Evolutionary conservation across 768 basidiomycete genomes (phyloP), one percentile per base, ranked within the genome.

Genomic region (Rhizopogon roseolus): DNA sequence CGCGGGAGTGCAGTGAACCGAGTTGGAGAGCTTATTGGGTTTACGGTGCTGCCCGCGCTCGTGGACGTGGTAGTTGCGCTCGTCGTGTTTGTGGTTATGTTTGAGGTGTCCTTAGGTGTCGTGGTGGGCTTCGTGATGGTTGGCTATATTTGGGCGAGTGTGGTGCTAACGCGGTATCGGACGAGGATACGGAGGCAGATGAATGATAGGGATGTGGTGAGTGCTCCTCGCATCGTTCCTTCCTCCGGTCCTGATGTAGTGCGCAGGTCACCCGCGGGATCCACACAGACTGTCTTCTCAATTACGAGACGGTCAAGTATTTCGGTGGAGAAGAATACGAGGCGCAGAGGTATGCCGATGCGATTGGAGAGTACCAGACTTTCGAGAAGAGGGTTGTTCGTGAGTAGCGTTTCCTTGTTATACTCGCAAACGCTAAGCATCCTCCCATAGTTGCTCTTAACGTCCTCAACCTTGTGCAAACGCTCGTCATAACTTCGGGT

Each of bases 321-420:
- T 94, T 93, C 65, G 84, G 83, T n/a, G 88, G 90, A 14, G 93
- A 96, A 67, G 77, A 81, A 22, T 82, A 92, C 60, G 93, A 95
- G 64, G 79, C 78, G 16, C 75, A 76, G 41, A 78, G 93, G 29
- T 93, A 92, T 62, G 66, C 73, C 10, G 78, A 85, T 13, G 89
- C 92, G 3, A 78, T 95, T 56, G 66, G 75, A 14, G 77, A 85
- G 50, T 93, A 92, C 60, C 93, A 95, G 61, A 68, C 68, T 8
- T 68, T 88, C 44, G 90, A 93, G 61, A 85, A 81, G 66, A 82
- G 76, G 63, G 90, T 92, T 52, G 84, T 87, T 52, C 69, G 89
- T 88, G 63, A 52, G 85, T 74, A 1, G 6, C 13, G 51, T 44
- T 17, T 43, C 13, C 11, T 5, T 45, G 16, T 25, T 38, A 1